A percentile compares a stretch with the other conserved stretches of the same genome.
Conservation (phyloP, 345 rosid genomes). For the Acer negundo region DNA sequence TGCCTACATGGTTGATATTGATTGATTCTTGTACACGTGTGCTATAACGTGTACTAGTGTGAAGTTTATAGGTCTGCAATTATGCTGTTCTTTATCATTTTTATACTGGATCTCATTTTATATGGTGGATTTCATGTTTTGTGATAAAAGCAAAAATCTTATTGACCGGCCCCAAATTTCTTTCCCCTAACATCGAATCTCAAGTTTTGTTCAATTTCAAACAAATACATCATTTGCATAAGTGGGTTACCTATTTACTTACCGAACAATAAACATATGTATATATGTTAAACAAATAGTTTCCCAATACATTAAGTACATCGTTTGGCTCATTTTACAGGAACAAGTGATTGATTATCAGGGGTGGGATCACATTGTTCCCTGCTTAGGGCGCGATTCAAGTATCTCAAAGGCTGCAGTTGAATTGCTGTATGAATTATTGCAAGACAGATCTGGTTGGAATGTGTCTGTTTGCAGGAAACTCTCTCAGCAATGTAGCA, state of each 20-base stretch:
- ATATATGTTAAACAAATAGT: slow-evolving; percentile 2
- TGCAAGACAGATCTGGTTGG: slow-evolving; percentile 69
- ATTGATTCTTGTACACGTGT: not conserved
- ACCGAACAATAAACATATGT: not conserved
- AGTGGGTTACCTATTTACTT: not conserved
- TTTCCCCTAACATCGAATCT: not conserved
- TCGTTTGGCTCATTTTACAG: slow-evolving; percentile 34
- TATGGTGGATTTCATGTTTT: not conserved
- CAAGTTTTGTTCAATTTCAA: not conserved
- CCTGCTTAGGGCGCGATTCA: slow-evolving; percentile 53
- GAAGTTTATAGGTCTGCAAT: not conserved
- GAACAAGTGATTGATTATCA: slow-evolving; percentile 46
- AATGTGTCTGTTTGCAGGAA: slow-evolving; percentile 47
- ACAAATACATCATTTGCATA: not conserved
- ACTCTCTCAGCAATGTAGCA: slow-evolving; percentile 53
- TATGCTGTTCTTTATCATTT: not conserved
- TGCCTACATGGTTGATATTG: not conserved
- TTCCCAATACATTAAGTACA: not conserved
- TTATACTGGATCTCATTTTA: not conserved
- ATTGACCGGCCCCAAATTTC: not conserved
- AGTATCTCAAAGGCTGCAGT: slow-evolving; percentile 58
- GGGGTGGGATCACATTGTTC: slow-evolving; percentile 60
- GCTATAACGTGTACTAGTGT: not conserved
- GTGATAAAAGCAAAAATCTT: not conserved
- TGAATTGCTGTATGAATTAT: slow-evolving; percentile 55